Percentiles rank a stretch among this genome's conserved stretches.
Evolutionary conservation across 78 protist genomes (phyloP).

Genomic region (Dictyostelium firmibasis): DNA sequence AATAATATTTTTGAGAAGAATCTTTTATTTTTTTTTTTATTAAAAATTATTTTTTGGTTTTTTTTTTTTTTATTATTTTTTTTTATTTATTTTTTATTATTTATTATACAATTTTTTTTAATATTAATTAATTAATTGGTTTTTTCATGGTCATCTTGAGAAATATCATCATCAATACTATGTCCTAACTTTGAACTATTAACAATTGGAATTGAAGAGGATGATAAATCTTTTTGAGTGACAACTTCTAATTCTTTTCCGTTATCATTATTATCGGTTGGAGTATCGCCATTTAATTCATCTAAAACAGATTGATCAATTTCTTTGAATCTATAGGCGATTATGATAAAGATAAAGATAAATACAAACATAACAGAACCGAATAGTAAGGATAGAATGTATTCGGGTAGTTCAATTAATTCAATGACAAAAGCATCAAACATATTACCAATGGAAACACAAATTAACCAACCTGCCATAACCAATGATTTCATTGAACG

Average conservation of each 20-base stretch:
- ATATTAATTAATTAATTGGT: background rate
- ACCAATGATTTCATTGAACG: slow-evolving; percentile 80
- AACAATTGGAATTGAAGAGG: background rate
- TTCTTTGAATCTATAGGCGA: background rate
- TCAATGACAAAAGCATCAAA: slow-evolving; percentile 77
- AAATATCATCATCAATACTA: background rate
- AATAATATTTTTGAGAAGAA: background rate
- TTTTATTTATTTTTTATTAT: background rate
- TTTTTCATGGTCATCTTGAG: background rate
- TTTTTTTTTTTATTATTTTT: background rate
- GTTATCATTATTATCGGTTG: background rate
- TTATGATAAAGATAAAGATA: background rate
- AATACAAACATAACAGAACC: slow-evolving; percentile 1
- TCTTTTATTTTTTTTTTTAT: background rate
- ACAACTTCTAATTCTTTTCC: background rate
- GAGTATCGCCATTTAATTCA: slow-evolving; percentile 2
- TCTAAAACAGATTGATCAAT: background rate
- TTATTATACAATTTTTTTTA: background rate
- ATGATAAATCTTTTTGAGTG: background rate
- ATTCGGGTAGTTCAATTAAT: background rate
- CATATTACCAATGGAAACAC: slow-evolving; percentile 82
- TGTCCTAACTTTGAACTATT: background rate
- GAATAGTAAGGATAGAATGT: background rate
- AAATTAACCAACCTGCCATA: slow-evolving; percentile 69
- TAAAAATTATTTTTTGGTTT: background rate